Conservation (phyloP, 2,329 filamentous ascomycete species). For the Bisporella sp. region DNA sequence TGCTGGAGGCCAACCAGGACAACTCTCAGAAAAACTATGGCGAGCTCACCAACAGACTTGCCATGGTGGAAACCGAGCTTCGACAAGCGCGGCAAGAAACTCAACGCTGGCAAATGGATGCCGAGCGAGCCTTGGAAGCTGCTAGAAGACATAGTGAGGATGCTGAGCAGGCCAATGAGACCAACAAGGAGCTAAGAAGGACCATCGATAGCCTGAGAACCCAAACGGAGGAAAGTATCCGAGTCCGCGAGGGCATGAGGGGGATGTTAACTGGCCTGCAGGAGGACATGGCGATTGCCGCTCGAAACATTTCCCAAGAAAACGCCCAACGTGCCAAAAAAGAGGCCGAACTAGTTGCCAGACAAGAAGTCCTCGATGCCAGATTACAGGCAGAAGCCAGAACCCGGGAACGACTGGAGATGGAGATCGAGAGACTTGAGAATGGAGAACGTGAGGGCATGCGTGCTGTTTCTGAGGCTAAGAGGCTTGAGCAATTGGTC, state of each 20-base stretch:
- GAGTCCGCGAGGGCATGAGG: conserved; percentile 76
- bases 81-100: conserved; percentile 48
- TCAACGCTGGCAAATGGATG: conserved; percentile 54
- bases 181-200: conserved; percentile 68
- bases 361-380: conserved; percentile 73
- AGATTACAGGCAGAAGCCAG: conserved; percentile 69
- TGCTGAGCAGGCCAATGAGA: conserved; percentile 46
- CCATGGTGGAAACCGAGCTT: conserved; percentile 46
- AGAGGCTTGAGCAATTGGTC: conserved; percentile 49
- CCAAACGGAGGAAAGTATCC: conserved; percentile 80
- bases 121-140: conserved; percentile 55
- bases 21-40: conserved; percentile 46
- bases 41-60: conserved; percentile 50
- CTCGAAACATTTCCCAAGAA: conserved; percentile 74
- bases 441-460: conserved; percentile 57
- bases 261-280: conserved; percentile 80
- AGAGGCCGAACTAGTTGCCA: conserved; percentile 70
- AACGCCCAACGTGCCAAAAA: conserved; percentile 72
- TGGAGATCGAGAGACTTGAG: conserved; percentile 60
- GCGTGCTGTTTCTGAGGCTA: conserved; percentile 55
- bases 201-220: conserved; percentile 66
- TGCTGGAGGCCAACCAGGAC: conserved; percentile 61
- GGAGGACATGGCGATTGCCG: conserved; percentile 75
- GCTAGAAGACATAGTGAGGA: conserved; percentile 57
- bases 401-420: conserved; percentile 59